Evolutionary conservation across 805 yeast species (phyloP), one percentile per base, ranked within the genome.

Genomic region (Starmerella davenportii): DNA sequence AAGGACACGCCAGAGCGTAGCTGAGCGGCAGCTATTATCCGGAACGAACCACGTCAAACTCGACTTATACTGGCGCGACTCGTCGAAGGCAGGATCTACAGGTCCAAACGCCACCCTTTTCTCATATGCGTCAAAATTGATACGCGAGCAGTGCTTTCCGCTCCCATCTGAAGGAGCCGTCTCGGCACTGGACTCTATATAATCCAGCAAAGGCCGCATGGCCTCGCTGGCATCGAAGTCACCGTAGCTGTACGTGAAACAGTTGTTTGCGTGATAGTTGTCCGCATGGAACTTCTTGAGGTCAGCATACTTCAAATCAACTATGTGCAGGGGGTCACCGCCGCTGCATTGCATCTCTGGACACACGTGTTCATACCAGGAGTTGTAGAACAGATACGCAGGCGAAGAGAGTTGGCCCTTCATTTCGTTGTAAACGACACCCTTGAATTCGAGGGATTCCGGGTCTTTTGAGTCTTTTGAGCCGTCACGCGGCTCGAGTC

Each of bases 341-440:
- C 95, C 98, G 2, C 94, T 77, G 59, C 82, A 82, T 53, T 82
- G 69, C 50, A 90, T 62, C 7, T 85, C 70, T 2, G 94, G 90
- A 51, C 82, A 90, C 11, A 90, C 68, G 5, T 79, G 61, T 57
- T 81, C 79, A 52, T 79, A 82, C 62, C 76, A 87, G 45, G 75
- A 72, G 51, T 76, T 80, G 72, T 85, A 87, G 55, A 68, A 84
- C 45, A 76, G 69, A 57, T 90, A 90, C 2, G 85, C 72, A 0
- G 94, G 71, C 56, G 82, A 87, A 0, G 94, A 79, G 53, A 81
- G 72, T 58, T 87, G 95, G 7, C 98, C 98, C 59, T 90, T 90
- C 98, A 90, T 90, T 60, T 90, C 98, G 55, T 90, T 90, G 56
- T 79, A 90, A 2, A 90, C 98, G 25, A 90, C 98, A 34, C 98